Evolutionary conservation across 805 yeast species (phyloP).

Genomic region (Kuraishia capsulata): DNA sequence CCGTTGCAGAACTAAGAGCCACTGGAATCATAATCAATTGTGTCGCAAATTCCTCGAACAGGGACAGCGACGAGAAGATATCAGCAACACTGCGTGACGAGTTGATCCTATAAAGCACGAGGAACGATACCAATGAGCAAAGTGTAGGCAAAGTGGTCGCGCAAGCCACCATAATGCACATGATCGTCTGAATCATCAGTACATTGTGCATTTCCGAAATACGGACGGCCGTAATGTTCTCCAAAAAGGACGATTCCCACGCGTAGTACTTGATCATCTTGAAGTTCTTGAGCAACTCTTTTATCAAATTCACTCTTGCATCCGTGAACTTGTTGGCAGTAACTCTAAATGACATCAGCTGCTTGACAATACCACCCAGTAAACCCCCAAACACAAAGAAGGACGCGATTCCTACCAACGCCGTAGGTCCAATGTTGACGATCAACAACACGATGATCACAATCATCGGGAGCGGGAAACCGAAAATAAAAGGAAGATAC

Average conservation of each 20-base stretch:
- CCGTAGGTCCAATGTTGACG: slow-evolving; percentile 60
- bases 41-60: slow-evolving; percentile 51
- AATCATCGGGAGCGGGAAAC: slow-evolving; percentile 54
- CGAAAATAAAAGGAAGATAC: slow-evolving; percentile 54
- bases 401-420: slow-evolving; percentile 63
- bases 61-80: slow-evolving; percentile 61
- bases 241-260: slow-evolving; percentile 78
- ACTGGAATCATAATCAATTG: slow-evolving; percentile 65
- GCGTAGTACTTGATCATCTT: slow-evolving; percentile 80
- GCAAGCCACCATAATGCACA: slow-evolving; percentile 48
- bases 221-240: slow-evolving; percentile 47
- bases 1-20: slow-evolving; percentile 54
- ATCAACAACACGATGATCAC: slow-evolving; percentile 60
- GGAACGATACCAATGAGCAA: slow-evolving; percentile 37
- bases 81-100: slow-evolving; percentile 44
- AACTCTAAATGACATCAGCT: slow-evolving; percentile 45
- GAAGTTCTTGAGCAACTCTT: slow-evolving; percentile 71
- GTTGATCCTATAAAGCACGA: slow-evolving; percentile 27
- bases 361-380: slow-evolving; percentile 36
- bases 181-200: slow-evolving; percentile 50
- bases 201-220: slow-evolving; percentile 50
- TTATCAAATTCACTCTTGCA: slow-evolving; percentile 61
- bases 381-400: slow-evolving; percentile 37
- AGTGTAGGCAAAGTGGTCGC: slow-evolving; percentile 54
- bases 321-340: slow-evolving; percentile 61